These are phyloP conservation scores for Mycena sp. DNA, from an alignment of 1,284 basidiomycete species.

Conservation along the genomic window DNA sequence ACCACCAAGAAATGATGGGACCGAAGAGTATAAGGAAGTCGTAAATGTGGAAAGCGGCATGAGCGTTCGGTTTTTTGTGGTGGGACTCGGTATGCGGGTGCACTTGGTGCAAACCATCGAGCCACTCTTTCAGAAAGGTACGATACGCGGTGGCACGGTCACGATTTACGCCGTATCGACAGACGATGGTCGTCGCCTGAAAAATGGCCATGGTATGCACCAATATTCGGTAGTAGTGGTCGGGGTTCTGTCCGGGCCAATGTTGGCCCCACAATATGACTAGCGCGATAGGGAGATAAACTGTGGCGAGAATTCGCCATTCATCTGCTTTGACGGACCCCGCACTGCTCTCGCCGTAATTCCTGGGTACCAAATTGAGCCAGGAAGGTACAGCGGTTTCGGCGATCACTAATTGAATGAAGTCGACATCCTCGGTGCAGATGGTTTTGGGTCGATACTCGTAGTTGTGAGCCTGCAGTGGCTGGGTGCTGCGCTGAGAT, in stretches of 20 bases:
- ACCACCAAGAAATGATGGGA: constrained; percentile 27
- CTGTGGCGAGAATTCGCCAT: constrained; percentile 42
- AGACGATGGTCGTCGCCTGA: not conserved
- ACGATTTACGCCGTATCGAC: not conserved
- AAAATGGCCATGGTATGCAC: constrained; percentile 10
- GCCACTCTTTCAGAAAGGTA: constrained; percentile 19
- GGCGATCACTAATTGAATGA: constrained; percentile 36
- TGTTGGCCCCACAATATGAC: constrained; percentile 42
- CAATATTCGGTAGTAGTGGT: not conserved
- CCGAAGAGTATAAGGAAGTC: constrained; percentile 40
- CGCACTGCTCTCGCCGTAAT: constrained; percentile 40
- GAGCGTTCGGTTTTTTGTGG: constrained; percentile 35
- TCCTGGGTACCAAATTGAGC: constrained; percentile 42
- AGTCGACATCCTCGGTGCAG: not conserved
- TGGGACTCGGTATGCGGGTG: constrained; percentile 30
- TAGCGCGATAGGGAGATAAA: constrained; percentile 44
- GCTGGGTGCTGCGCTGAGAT: not conserved
- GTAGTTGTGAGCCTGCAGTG: constrained; percentile 17
- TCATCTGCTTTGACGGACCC: constrained; percentile 48
- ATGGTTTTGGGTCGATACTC: constrained; percentile 10
- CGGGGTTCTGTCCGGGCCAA: not conserved
- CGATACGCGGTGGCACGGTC: not conserved
- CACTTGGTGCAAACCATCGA: constrained; percentile 22
- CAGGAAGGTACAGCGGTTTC: constrained; percentile 41
- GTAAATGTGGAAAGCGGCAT: constrained; percentile 41